Evolutionary conservation across 2,329 filamentous ascomycete species (phyloP), one percentile per base, ranked within the genome.

Genomic region (Aaosphaeria arxii): DNA sequence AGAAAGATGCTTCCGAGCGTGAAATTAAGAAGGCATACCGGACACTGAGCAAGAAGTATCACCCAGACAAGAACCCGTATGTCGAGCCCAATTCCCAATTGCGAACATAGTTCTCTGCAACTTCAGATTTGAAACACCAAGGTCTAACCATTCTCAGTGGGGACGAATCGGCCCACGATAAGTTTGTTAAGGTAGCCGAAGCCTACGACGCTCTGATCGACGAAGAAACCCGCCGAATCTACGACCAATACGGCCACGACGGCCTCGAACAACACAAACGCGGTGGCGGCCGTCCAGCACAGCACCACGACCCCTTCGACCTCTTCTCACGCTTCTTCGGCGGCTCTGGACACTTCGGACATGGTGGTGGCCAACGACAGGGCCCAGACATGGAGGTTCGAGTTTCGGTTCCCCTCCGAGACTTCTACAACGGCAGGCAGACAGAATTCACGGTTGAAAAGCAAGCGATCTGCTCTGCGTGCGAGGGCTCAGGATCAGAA

Each of bases 1-100:
- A 86, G 63, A 90, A 84, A 63, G 78, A 86, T 51, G 92, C 92
- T 11, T 86, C 83, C 42, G 91, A 96, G 46, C 85, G 86, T 63
- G 87, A 97, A 62, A 87, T 99, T 68, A 99, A 99, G 73, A 88
- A 88, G 41, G 91, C 94, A 24, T 99, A 99, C 73, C 84, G 91
- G 51, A 86, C 84, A 51, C 79, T 99, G 7, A 95, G 89, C 76
- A 97, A 97, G 73, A 95, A 95, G 70, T 96, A 82, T 71, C 94
- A 99, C 67, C 94, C 94, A 4, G 94, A 99, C 73, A 99, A 99
- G 81, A 97, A 97, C 63, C 91, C 92, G 87, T 94, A 81, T 62
- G 87, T 77, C 11, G 9, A 36, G 33, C n/a, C n/a, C 33, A 9
- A 36, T 36, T 36, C 33, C 33, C 33, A 9, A 13, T 46, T 40